phyloP scores from a whole-genome alignment of 768 basidiomycete genomes.

The Termitomyces sp. region DNA sequence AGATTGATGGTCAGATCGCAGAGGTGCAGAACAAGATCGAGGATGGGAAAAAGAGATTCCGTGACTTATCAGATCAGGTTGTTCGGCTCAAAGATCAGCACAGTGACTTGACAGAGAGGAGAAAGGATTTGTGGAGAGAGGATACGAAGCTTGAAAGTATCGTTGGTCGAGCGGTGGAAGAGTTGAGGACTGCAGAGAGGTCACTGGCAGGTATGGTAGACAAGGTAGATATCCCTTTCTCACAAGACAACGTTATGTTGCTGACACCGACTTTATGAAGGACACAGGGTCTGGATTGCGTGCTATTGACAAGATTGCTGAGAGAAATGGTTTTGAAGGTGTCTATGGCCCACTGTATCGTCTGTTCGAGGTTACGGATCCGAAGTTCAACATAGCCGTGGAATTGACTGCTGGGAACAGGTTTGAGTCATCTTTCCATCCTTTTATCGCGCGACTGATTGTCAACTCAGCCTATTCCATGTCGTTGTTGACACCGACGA shows the following conservation, averaged over 20 bases:
- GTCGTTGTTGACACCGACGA: slow-evolving; percentile 97
- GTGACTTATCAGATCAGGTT: slow-evolving; percentile 59
- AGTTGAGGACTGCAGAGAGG: slow-evolving; percentile 78
- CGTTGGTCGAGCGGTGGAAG: slow-evolving; percentile 71
- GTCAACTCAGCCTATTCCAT: slow-evolving; percentile 74
- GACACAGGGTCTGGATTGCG: slow-evolving; percentile 88
- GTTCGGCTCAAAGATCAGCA: slow-evolving; percentile 60
- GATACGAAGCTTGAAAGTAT: slow-evolving; percentile 83
- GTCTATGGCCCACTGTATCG: slow-evolving; percentile 95
- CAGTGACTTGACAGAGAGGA: slow-evolving; percentile 64
- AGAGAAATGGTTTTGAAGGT: slow-evolving; percentile 67
- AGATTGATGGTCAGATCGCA: slow-evolving; percentile 56
- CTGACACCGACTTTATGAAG: slow-evolving; percentile 32
- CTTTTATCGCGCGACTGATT: slow-evolving; percentile 5
- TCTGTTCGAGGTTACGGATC: slow-evolving; percentile 85
- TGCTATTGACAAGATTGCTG: slow-evolving; percentile 81
- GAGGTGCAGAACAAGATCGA: slow-evolving; percentile 56
- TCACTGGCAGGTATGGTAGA: slow-evolving; percentile 90
- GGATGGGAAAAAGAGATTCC: slow-evolving; percentile 54
- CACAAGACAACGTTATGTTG: background rate
- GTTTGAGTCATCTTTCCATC: slow-evolving; percentile 31
- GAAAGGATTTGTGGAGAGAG: slow-evolving; percentile 94
- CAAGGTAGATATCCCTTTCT: slow-evolving; percentile 47
- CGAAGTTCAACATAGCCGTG: slow-evolving; percentile 86
- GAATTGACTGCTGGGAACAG: slow-evolving; percentile 96